Base-by-base conservation (phyloP, 2,329 filamentous ascomycete genomes). In the Pseudogymnoascus sp. region DNA sequence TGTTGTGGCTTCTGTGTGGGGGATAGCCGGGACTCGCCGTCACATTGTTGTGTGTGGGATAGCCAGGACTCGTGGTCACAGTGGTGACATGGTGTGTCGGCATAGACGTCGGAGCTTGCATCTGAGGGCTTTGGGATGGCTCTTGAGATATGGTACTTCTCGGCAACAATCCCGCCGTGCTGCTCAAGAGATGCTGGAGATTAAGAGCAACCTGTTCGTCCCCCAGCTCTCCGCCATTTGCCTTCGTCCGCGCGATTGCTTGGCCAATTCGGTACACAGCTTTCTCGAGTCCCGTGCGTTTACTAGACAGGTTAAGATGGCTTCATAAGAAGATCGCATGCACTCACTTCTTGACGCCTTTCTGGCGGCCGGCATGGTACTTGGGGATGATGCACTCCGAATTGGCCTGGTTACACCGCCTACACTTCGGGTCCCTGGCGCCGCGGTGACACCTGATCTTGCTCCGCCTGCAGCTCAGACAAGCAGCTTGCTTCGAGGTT, bases 211-310 rank as follows among this genome's bases (percentile, higher is more conserved):
- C 78, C 60, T 77, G 74, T 12, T 79, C 76, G 51, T 77, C 75
- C 65, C 75, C 75, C 26, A 77, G 72, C 6, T 76, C 73, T 45
- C 72, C 72, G 8, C 74, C 73, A 3, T 77, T 62, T 69, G 54
- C 79, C 77, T 61, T 80, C 73, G 62, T 79, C 78, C 23, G 83
- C 81, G 60, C 85, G 77, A 70, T 83, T 80, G 87, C 88, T 72
- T 90, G 85, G 70, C 90, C 86, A 65, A 91, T 87, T 71, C 90
- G 87, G 70, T 84, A 85, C 18, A 91, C 81, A 2, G 88, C 88
- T 75, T 90, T 91, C 66, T 90, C 88, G 31, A 91, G 76, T 0
- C 88, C 88, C 14, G 86, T 87, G 42, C 88, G 84, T 74, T 91
- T 91, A 74, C 88, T 90, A 66, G 14, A 40, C 10, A 62, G 2